Base-by-base conservation (phyloP, 495 filamentous ascomycete species). In the Aspergillus leporis region DNA sequence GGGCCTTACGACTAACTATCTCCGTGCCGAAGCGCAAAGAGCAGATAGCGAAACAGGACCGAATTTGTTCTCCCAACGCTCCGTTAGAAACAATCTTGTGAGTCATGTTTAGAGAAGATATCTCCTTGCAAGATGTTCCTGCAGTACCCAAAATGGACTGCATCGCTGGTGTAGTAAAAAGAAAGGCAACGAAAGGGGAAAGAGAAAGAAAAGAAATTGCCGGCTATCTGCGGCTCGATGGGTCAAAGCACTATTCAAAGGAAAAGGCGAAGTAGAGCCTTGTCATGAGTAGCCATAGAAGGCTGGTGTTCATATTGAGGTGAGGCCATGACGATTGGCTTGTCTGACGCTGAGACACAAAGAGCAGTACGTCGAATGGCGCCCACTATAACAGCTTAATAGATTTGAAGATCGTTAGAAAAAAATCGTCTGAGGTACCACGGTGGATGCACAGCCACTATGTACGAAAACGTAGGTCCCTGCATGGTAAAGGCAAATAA, bases 61-160 rank as follows among this genome's bases (percentile, higher is more conserved):
- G 60, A 65, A 57, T 71, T 78, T 78, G 63, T 77, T 93, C 83
- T 93, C 63, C 86, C 86, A 89, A 87, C 85, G 85, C 85, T 87
- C 85, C 85, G 85, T 88, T 86, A 85, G 82, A 82, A 77, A 81
- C 78, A 76, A 59, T 70, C 70, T 75, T 75, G 74, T 70, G 54
- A 67, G 67, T 56, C 66, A 71, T 57, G 58, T 61, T 56, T 63
- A 46, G 36, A 70, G 61, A 61, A 59, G 58, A 63, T 67, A 75
- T 74, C 74, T 67, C 73, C 68, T 70, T 61, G 71, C 74, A 80
- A 78, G 77, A 77, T 76, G 80, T 74, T 76, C 85, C 77, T 84
- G 85, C 84, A 87, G 78, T 74, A 83, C 83, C 82, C 81, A 78
- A 65, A 81, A 79, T 79, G 81, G 78, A 79, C 81, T 85, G 81